Percentiles rank a stretch among this genome's conserved stretches.
Conservation (phyloP, 2,329 filamentous ascomycete genomes). For the Mariannaea sp. region DNA sequence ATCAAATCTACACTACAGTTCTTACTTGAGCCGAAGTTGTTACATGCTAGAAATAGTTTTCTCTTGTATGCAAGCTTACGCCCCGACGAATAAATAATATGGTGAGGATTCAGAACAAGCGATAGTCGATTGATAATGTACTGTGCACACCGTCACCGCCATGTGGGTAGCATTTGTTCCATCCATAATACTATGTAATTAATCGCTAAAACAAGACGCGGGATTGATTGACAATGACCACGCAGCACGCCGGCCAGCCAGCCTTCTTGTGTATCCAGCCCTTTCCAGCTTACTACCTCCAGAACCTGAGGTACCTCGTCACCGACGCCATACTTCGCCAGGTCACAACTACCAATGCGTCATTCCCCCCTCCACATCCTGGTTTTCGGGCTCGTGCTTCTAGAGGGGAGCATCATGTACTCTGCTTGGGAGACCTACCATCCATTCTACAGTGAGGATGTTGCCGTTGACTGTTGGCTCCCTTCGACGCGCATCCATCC, state of each 20-base stretch:
- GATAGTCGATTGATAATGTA: background rate
- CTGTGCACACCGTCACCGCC: background rate
- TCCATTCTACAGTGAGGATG: constrained; percentile 8
- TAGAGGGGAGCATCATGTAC: constrained; percentile 1
- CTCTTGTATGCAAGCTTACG: background rate
- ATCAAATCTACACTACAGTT: no score
- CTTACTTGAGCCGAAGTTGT: no score
- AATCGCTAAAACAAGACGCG: constrained; percentile 9
- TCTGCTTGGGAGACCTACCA: constrained; percentile 15
- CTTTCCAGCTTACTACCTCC: constrained; percentile 4
- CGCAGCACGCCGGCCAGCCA: constrained; percentile 9
- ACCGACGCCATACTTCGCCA: constrained; percentile 13
- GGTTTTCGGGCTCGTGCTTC: constrained; percentile 12
- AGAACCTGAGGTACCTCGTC: no score
- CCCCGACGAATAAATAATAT: no score
- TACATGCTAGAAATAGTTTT: background rate
- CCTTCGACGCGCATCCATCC: constrained; percentile 5
- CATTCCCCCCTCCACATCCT: background rate
- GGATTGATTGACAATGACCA: constrained; percentile 12
- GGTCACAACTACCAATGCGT: constrained; percentile 5
- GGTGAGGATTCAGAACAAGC: background rate
- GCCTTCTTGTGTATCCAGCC: constrained; percentile 13
- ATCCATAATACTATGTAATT: no score
- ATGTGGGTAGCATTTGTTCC: constrained; percentile 12
- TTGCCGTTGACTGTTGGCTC: constrained; percentile 10